Percentiles rank a stretch among this genome's conserved stretches.
These are phyloP conservation scores for Magnusiomyces suaveolens DNA, from an alignment of 1,139 yeast genomes.

Conservation along the genomic window DNA sequence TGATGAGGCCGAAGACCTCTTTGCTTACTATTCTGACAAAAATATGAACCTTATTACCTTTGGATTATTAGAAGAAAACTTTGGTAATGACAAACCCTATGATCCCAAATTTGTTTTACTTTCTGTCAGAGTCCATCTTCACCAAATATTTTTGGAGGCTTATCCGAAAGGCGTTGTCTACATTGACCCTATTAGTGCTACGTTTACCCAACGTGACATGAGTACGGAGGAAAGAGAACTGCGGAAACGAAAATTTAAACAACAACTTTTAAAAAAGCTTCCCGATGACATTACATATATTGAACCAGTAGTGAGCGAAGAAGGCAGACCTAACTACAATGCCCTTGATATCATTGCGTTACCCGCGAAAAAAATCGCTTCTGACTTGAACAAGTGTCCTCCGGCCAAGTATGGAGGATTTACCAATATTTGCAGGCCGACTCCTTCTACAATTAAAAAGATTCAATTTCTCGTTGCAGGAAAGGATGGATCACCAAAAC, in stretches of 20 bases:
- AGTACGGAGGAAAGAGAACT: not conserved
- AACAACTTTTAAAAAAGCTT: not conserved
- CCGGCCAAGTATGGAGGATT: not conserved
- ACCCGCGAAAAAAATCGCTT: constrained; percentile 22
- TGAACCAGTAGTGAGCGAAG: constrained; percentile 20
- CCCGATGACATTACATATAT: not conserved
- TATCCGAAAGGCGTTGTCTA: constrained; percentile 10
- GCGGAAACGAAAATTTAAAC: not conserved
- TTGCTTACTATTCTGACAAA: constrained; percentile 2
- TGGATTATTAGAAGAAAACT: not conserved
- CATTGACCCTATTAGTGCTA: not conserved
- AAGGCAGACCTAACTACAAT: constrained; percentile 6
- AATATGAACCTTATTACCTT: constrained; percentile 2
- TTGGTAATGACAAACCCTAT: constrained; percentile 4
- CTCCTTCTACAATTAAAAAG: not conserved
- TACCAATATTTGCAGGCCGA: not conserved
- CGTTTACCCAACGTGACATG: not conserved
- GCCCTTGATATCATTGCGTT: constrained; percentile 13
- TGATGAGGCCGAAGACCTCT: constrained; percentile 9
- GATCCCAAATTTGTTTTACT: constrained; percentile 3
- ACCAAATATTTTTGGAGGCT: constrained; percentile 7
- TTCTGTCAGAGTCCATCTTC: constrained; percentile 10
- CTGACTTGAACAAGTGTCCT: constrained; percentile 22
- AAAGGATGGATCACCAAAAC: not conserved
- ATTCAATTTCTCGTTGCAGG: not conserved